Conservation (phyloP, 306 rosid genomes). For the Argentina anserina region DNA sequence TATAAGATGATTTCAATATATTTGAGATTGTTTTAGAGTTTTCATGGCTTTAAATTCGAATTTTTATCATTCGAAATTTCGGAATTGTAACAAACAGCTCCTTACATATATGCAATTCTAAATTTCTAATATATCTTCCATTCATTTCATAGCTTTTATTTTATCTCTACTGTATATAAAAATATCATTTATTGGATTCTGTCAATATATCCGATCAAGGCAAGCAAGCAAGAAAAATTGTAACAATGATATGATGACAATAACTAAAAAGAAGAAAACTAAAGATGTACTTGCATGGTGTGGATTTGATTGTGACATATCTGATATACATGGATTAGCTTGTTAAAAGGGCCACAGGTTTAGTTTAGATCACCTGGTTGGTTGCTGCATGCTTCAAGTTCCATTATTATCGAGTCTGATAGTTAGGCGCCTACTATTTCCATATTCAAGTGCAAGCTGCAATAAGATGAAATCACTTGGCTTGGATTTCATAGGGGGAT, state of each 20-base stretch:
- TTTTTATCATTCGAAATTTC: too few species aligned
- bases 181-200: too few species aligned
- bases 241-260: neutral
- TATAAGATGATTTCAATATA: too few species aligned
- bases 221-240: neutral
- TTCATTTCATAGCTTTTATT: too few species aligned
- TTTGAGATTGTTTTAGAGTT: too few species aligned
- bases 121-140: too few species aligned
- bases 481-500: neutral
- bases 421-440: conserved; percentile 28
- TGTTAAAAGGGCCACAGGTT: conserved; percentile 6
- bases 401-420: conserved; percentile 4
- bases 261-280: neutral
- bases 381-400: neutral
- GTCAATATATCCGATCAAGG: neutral
- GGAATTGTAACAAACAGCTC: too few species aligned
- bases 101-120: too few species aligned
- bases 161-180: too few species aligned
- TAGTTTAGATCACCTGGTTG: conserved; percentile 7
- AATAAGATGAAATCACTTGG: conserved; percentile 11
- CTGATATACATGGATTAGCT: neutral
- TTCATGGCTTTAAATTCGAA: too few species aligned
- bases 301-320: neutral
- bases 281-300: neutral
- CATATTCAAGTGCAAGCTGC: neutral